phyloP scores from a whole-genome alignment of 2,329 filamentous ascomycete genomes.

The Rhynchosporium secalis region DNA sequence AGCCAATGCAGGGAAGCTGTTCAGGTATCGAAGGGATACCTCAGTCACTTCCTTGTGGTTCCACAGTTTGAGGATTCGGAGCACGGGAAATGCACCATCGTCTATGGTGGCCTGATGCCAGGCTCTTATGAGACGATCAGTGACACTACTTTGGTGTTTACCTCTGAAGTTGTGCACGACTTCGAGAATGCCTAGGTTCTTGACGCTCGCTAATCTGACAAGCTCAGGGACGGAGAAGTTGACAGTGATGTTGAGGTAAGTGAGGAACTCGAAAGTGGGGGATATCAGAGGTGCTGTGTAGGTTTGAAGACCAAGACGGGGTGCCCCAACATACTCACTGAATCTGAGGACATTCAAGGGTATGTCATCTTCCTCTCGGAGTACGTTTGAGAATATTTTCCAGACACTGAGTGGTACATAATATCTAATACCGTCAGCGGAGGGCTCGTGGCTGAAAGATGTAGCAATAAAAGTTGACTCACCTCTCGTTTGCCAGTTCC shows the following conservation, averaged over 20 bases:
- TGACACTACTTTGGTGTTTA: constrained; percentile 20
- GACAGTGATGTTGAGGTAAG: constrained; percentile 37
- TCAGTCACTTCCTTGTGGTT: constrained; percentile 35
- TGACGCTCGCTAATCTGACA: constrained; percentile 37
- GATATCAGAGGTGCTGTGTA: constrained; percentile 37
- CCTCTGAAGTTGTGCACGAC: constrained; percentile 27
- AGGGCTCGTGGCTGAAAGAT: neutral
- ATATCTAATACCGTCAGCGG: constrained; percentile 25
- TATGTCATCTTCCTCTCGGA: constrained; percentile 23
- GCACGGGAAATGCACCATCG: constrained; percentile 34
- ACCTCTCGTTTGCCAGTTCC: constrained; percentile 32
- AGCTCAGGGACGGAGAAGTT: constrained; percentile 32
- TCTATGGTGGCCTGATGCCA: constrained; percentile 36
- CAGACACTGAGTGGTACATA: constrained; percentile 34
- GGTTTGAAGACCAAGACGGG: constrained; percentile 28
- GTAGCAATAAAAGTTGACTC: constrained; percentile 1
- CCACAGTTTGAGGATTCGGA: constrained; percentile 39
- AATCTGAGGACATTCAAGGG: constrained; percentile 32
- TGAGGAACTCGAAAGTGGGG: constrained; percentile 37
- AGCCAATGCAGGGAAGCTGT: constrained; percentile 36
- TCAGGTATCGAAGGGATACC: constrained; percentile 36
- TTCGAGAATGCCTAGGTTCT: constrained; percentile 39
- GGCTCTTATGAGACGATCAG: constrained; percentile 38
- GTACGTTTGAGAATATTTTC: constrained; percentile 36
- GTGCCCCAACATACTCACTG: constrained; percentile 29